These are phyloP conservation scores for Alternaria solani DNA, from an alignment of 2,329 filamentous ascomycete species.

Conservation along the genomic window DNA sequence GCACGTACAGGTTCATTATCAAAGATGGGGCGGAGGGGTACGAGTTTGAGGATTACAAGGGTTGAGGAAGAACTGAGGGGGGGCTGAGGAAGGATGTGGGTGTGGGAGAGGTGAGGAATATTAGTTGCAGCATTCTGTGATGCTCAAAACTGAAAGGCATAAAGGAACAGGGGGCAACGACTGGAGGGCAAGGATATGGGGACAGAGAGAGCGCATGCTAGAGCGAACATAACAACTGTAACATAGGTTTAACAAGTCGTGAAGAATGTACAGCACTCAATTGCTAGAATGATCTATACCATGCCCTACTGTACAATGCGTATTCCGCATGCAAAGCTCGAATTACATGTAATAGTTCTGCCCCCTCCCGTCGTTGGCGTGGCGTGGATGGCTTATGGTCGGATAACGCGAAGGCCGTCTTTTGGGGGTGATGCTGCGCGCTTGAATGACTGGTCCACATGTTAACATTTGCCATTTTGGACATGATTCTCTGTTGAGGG, in stretches of 20 bases:
- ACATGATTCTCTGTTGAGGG: not conserved
- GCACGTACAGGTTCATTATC: constrained; percentile 64
- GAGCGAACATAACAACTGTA: not conserved
- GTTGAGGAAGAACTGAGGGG: no score
- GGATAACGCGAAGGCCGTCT: constrained; percentile 59
- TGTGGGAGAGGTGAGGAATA: not conserved
- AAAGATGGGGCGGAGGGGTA: constrained; percentile 70
- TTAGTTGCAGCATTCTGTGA: not conserved
- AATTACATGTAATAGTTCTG: constrained; percentile 25
- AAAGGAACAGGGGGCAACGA: not conserved
- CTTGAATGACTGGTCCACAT: constrained; percentile 59
- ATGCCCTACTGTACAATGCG: constrained; percentile 49
- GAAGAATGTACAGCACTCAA: constrained; percentile 38
- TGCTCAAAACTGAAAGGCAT: not conserved
- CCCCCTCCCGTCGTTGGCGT: constrained; percentile 9
- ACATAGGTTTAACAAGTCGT: not conserved
- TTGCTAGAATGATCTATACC: constrained; percentile 41
- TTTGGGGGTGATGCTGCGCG: constrained; percentile 57
- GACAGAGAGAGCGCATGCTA: not conserved
- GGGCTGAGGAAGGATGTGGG: no score
- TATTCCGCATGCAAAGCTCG: constrained; percentile 30
- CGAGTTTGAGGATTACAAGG: constrained; percentile 49
- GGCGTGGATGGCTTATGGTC: constrained; percentile 46
- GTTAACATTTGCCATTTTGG: constrained; percentile 8
- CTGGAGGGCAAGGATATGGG: not conserved